Base-by-base conservation (phyloP, 108 stramenopile genomes). In the Nitzschia sp. region DNA sequence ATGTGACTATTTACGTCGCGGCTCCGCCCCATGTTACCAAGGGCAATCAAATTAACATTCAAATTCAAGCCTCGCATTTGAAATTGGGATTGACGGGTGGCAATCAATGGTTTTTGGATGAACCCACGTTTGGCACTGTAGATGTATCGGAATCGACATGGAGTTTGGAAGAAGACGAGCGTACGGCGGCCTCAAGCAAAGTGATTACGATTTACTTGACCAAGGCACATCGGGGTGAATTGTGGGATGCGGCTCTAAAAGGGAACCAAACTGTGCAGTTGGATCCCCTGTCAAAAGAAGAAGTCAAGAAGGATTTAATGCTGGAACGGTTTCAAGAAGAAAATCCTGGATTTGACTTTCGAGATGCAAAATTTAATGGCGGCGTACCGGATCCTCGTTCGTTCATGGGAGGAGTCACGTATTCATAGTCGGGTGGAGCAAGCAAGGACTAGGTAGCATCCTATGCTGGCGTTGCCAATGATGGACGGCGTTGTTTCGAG, bases 261-360 rank as follows among this genome's bases (percentile, higher is more conserved):
- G 81, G 81, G 0, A 64, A 54, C 8, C 4, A 13, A 6, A 15
- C 66, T 11, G 32, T 53, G 9, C 18, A 29, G 5, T 38, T 75
- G 46, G 67, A 75, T 49, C 56, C 66, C 6, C 24, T 62, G 36
- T 77, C 90, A 42, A 78, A 81, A 28, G 87, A 93, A 74, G 89
- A 95, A 42, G 89, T 95, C 51, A 83, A 90, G 69, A 87, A 97
- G 59, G 72, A 92, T 60, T 48, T 99, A 26, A 88, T 98, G 92
- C 66, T 98, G 18, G 97, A 99, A 76, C 63, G 98, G 49, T 99
- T 97, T 70, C 88, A 92, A 70, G 93, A 90, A 77, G 94, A 96
- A 74, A 72, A 98, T 84, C 95, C 97, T 17, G 98, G 98, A 21
- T 96, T 99, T 64, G 98, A 99, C 71, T 99, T 99, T 90, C 81